These are phyloP conservation scores for Candida smagusa DNA, from an alignment of 1,139 yeast genomes.

Conservation along the genomic window DNA sequence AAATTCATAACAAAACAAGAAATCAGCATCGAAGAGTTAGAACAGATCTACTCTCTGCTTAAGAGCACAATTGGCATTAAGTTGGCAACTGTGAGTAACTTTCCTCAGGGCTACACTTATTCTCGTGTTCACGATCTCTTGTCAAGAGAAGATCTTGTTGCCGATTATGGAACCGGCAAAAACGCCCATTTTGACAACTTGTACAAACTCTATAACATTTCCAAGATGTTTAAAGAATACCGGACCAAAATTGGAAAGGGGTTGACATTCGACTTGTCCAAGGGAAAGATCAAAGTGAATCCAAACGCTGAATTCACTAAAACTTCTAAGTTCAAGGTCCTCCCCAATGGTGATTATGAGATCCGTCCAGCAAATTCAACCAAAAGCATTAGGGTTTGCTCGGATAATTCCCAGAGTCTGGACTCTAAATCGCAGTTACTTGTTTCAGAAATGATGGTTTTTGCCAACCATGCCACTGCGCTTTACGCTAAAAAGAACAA, in stretches of 20 bases:
- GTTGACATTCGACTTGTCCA: constrained; percentile 13
- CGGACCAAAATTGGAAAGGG: constrained; percentile 23
- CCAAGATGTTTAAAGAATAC: constrained; percentile 24
- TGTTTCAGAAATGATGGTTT: constrained; percentile 82
- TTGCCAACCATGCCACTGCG: constrained; percentile 67
- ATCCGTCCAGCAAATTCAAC: constrained; percentile 7
- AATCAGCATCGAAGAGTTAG: constrained; percentile 11
- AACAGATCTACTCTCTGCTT: constrained; percentile 13
- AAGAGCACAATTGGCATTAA: constrained; percentile 16
- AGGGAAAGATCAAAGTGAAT: constrained; percentile 15
- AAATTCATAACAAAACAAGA: constrained; percentile 8
- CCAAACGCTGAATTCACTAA: constrained; percentile 4
- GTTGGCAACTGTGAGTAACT: constrained; percentile 22
- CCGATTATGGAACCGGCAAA: constrained; percentile 7
- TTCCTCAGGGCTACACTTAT: constrained; percentile 40
- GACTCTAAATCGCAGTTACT: constrained; percentile 46
- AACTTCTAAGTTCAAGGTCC: constrained; percentile 2
- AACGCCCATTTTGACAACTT: constrained; percentile 24
- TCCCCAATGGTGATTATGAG: constrained; percentile 14
- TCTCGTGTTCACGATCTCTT: constrained; percentile 31
- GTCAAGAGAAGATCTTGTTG: constrained; percentile 12
- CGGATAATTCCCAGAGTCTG: constrained; percentile 16
- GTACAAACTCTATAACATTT: constrained; percentile 26
- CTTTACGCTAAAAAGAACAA: constrained; percentile 39
- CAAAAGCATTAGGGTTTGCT: constrained; percentile 12